These are phyloP conservation scores for Coemansia aciculifera DNA, from an alignment of 192 early-diverging fungal genomes.

Conservation along the genomic window DNA sequence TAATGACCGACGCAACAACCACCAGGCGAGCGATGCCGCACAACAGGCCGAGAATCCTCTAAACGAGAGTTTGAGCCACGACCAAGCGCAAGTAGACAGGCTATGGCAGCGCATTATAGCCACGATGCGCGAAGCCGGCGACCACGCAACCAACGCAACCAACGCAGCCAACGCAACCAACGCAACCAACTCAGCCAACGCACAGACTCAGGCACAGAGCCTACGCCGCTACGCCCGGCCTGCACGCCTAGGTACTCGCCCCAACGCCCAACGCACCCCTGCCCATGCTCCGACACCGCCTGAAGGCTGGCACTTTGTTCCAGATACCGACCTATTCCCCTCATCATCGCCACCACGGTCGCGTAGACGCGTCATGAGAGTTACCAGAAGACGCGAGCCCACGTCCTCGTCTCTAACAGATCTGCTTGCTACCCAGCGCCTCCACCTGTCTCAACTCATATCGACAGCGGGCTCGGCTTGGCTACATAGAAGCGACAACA, in stretches of 20 bases:
- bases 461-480: neutral
- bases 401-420: neutral
- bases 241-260: neutral
- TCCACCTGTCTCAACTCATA: slow-evolving; percentile 1
- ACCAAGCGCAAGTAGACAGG: slow-evolving; percentile 14
- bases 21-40: neutral
- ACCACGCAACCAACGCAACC: neutral
- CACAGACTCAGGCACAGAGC: neutral
- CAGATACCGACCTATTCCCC: neutral
- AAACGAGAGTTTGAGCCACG: neutral
- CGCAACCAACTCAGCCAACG: too few relatives aligned
- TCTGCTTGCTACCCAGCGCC: neutral
- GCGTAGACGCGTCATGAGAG: neutral
- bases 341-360: slow-evolving; percentile 2
- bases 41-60: neutral
- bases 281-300: neutral
- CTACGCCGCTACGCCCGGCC: slow-evolving; percentile 1
- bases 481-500: neutral
- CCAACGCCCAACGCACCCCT: neutral
- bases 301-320: neutral
- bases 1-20: neutral
- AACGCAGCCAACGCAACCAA: too few relatives aligned
- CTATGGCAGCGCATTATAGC: slow-evolving; percentile 25
- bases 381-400: neutral
- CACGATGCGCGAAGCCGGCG: neutral